Evolutionary conservation across 2,329 filamentous ascomycete genomes (phyloP).

Genomic region (Colletotrichum spaethianum): DNA sequence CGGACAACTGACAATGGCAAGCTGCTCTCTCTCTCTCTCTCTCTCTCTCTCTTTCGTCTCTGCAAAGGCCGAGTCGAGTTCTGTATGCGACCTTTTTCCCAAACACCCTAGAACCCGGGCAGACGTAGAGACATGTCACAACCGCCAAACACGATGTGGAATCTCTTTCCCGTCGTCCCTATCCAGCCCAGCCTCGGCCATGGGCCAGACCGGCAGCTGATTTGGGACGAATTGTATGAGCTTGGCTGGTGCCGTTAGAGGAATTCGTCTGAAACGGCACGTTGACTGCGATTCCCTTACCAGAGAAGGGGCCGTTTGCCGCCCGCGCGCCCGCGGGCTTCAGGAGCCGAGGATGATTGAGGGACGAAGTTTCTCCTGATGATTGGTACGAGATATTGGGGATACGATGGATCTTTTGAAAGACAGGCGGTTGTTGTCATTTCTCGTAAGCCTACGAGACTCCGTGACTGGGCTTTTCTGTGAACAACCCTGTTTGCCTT

Average conservation of each 20-base stretch:
- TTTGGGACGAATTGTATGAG: not conserved
- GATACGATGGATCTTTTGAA: not conserved
- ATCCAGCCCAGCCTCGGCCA: not conserved
- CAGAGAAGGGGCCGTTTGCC: not conserved
- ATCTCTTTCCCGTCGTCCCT: not conserved
- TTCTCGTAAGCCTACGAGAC: not conserved
- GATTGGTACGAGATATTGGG: not conserved
- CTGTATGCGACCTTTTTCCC: not conserved
- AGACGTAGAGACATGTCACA: not conserved
- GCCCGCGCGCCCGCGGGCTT: not conserved
- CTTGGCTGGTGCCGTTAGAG: constrained; percentile 19
- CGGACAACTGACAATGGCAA: not conserved
- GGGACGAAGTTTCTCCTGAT: not conserved
- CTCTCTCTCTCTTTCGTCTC: too few relatives aligned
- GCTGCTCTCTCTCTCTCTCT: too few relatives aligned
- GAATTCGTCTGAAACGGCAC: constrained; percentile 26
- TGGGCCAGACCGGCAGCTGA: not conserved
- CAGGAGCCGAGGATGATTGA: not conserved
- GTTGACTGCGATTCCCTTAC: constrained; percentile 22
- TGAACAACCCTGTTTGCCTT: not conserved
- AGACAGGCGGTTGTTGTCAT: not conserved
- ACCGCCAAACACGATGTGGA: not conserved
- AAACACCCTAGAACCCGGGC: not conserved
- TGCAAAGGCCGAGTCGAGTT: not conserved
- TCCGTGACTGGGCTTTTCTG: not conserved